phyloP scores from a whole-genome alignment of 208 protist genomes.

The Wallacemonas sp. region DNA sequence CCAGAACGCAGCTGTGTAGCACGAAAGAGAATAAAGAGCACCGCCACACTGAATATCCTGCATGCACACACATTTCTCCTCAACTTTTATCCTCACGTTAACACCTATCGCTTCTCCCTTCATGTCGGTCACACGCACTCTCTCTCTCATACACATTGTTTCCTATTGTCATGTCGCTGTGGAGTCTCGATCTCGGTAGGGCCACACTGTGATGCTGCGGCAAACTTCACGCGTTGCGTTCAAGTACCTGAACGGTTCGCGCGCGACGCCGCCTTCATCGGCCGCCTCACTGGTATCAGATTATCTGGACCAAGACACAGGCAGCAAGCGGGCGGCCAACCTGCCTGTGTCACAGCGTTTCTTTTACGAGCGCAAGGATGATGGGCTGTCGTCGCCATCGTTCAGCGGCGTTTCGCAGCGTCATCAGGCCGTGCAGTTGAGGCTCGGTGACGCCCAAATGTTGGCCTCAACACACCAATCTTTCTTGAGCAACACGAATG shows the following conservation, averaged over 20 bases:
- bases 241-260: constrained; percentile 60
- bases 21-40: too few relatives aligned
- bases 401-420: constrained; percentile 31
- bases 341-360: constrained; percentile 79
- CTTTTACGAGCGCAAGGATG: constrained; percentile 44
- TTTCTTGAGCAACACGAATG: constrained; percentile 75
- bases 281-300: constrained; percentile 55
- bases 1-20: too few relatives aligned
- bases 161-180: constrained; percentile 9
- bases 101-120: too few relatives aligned
- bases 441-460: constrained; percentile 81
- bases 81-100: too few relatives aligned
- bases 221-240: constrained; percentile 16
- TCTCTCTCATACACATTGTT: neutral
- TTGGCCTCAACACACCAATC: constrained; percentile 54
- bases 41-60: too few relatives aligned
- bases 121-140: neutral
- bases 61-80: too few relatives aligned
- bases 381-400: neutral
- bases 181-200: constrained; percentile 3
- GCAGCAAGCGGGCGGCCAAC: constrained; percentile 52
- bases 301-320: constrained; percentile 49
- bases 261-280: constrained; percentile 49
- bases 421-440: constrained; percentile 64
- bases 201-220: constrained; percentile 5